A percentile compares a stretch with the other conserved stretches of the same genome.
These are phyloP conservation scores for Paramyrothecium roridum DNA, from an alignment of 2,329 filamentous ascomycete species.

Conservation along the genomic window DNA sequence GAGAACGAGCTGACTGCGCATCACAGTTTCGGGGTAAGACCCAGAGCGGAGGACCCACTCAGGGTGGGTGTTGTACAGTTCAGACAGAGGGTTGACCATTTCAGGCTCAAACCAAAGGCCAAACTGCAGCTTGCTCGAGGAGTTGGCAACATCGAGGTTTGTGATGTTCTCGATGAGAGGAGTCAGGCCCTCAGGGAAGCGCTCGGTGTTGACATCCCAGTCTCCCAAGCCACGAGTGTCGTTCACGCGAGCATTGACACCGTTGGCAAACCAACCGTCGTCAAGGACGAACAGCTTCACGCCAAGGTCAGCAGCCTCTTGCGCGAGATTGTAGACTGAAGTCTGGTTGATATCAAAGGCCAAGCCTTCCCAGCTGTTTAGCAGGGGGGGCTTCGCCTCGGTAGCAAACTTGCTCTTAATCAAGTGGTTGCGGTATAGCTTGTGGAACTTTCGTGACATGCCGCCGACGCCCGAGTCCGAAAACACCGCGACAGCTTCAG, in stretches of 20 bases:
- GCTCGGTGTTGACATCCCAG: slow-evolving; percentile 55
- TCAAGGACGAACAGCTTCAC: slow-evolving; percentile 62
- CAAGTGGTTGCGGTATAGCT: slow-evolving; percentile 59
- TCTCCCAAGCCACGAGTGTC: slow-evolving; percentile 60
- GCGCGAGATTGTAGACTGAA: slow-evolving; percentile 51
- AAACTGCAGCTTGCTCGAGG: slow-evolving; percentile 45
- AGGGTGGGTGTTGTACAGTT: slow-evolving; percentile 57
- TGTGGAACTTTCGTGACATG: slow-evolving; percentile 61
- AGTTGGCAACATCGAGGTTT: slow-evolving; percentile 42
- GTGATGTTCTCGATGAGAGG: slow-evolving; percentile 50
- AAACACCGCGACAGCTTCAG: slow-evolving; percentile 61
- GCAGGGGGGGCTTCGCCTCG: slow-evolving; percentile 48
- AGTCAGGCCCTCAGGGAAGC: slow-evolving; percentile 55
- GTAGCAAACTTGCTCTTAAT: slow-evolving; percentile 53
- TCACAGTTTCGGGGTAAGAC: slow-evolving; percentile 51
- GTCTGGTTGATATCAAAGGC: slow-evolving; percentile 56
- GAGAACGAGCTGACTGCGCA: slow-evolving; percentile 58
- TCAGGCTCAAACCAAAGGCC: slow-evolving; percentile 68
- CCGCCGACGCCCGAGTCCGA: slow-evolving; percentile 56
- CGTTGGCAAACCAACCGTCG: slow-evolving; percentile 64
- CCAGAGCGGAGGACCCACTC: slow-evolving; percentile 62
- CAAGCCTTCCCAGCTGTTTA: slow-evolving; percentile 67
- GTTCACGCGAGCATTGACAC: slow-evolving; percentile 52
- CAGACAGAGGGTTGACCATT: slow-evolving; percentile 63
- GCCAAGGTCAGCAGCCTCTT: slow-evolving; percentile 55